phyloP scores from a whole-genome alignment of 306 rosid species.

The Gastrolobium bilobum region DNA sequence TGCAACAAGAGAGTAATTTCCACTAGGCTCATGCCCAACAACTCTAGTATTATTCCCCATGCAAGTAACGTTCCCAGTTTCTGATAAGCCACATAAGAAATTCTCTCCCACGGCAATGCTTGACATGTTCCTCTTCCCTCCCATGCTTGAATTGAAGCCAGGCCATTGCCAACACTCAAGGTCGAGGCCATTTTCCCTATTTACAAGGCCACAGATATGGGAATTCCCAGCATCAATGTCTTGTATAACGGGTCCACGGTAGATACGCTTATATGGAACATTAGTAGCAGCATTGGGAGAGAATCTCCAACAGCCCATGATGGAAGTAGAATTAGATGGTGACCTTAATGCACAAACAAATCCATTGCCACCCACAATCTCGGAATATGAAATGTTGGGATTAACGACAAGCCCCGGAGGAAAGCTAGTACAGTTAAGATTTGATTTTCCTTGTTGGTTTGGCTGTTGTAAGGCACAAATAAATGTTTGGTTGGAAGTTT shows the following conservation, averaged over 20 bases:
- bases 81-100: slow-evolving; percentile 70
- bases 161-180: slow-evolving; percentile 83
- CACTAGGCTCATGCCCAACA: slow-evolving; percentile 39
- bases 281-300: slow-evolving; percentile 57
- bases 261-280: slow-evolving; percentile 52
- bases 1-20: slow-evolving; percentile 52
- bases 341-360: slow-evolving; percentile 71
- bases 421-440: slow-evolving; percentile 71
- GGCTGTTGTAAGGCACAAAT: slow-evolving; percentile 69
- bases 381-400: slow-evolving; percentile 54
- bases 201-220: slow-evolving; percentile 72
- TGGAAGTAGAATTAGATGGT: slow-evolving; percentile 45
- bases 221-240: slow-evolving; percentile 66
- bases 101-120: slow-evolving; percentile 72
- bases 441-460: slow-evolving; percentile 32
- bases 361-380: slow-evolving; percentile 75
- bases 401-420: slow-evolving; percentile 50
- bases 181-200: slow-evolving; percentile 23
- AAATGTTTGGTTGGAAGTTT: slow-evolving; percentile 55
- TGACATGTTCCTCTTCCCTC: slow-evolving; percentile 20
- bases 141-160: slow-evolving; percentile 12
- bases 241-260: slow-evolving; percentile 54
- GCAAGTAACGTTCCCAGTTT: slow-evolving; percentile 56
- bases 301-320: slow-evolving; percentile 84
- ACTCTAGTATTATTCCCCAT: slow-evolving; percentile 40